Evolutionary conservation across 2,329 filamentous ascomycete species (phyloP).

Genomic region (Alternaria atra): DNA sequence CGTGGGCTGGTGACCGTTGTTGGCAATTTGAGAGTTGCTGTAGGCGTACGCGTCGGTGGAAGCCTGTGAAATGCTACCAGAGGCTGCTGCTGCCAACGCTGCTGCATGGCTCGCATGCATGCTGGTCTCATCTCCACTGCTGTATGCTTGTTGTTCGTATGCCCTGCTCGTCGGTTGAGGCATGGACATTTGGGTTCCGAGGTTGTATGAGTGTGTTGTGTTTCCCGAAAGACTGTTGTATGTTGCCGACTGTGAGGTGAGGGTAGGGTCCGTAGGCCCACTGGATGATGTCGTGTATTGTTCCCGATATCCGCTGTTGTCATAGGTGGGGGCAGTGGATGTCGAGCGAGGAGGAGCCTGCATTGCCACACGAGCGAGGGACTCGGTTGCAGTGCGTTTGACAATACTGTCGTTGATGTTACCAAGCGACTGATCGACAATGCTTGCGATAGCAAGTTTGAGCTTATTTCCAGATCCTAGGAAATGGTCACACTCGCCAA

Average conservation of each 20-base stretch:
- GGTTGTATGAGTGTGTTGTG: conserved; percentile 37
- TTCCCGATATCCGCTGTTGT: conserved; percentile 34
- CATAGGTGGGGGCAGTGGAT: conserved; percentile 30
- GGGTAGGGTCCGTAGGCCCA: conserved; percentile 30
- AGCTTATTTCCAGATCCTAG: conserved; percentile 62
- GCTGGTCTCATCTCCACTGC: conserved; percentile 33
- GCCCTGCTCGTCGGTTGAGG: conserved; percentile 31
- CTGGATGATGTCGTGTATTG: conserved; percentile 32
- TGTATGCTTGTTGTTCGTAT: conserved; percentile 43
- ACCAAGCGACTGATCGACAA: conserved; percentile 60
- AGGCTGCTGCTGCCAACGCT: conserved; percentile 38
- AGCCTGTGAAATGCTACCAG: conserved; percentile 32
- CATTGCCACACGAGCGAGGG: conserved; percentile 51
- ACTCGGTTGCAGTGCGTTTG: conserved; percentile 56
- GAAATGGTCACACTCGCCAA: conserved; percentile 72
- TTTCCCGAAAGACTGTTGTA: conserved; percentile 31
- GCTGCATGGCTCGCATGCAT: conserved; percentile 44
- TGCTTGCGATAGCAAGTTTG: conserved; percentile 58
- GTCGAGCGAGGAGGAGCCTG: conserved; percentile 37
- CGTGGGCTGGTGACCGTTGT: conserved; percentile 24
- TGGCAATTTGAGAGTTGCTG: conserved; percentile 31
- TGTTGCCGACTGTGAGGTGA: conserved; percentile 28
- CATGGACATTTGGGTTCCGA: conserved; percentile 31
- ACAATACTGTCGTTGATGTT: conserved; percentile 57
- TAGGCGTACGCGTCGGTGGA: conserved; percentile 37